Conservation (phyloP, 208 protist genomes). For the Paratrypanosoma confusum region DNA sequence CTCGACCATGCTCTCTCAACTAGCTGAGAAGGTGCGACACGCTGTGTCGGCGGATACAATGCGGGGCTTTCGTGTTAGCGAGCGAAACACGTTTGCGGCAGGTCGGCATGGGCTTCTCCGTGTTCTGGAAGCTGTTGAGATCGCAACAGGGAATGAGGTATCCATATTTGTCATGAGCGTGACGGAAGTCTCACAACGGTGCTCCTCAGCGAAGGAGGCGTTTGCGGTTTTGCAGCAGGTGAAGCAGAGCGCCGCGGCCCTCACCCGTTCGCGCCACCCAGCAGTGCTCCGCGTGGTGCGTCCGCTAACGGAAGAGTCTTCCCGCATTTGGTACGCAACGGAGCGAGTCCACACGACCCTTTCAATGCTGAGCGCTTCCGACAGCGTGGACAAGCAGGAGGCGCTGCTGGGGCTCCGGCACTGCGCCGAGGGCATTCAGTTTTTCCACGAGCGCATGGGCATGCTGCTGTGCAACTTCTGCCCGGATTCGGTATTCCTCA, state of each 20-base stretch:
- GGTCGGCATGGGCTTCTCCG: slow-evolving; percentile 26
- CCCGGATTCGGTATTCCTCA: slow-evolving; percentile 30
- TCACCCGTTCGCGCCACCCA: slow-evolving; percentile 34
- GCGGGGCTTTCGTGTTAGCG: slow-evolving; percentile 20
- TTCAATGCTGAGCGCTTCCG: slow-evolving; percentile 8
- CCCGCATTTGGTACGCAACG: slow-evolving; percentile 28
- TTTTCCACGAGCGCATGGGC: slow-evolving; percentile 36
- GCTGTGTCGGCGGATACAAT: slow-evolving; percentile 24
- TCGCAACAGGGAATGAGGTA: slow-evolving; percentile 19
- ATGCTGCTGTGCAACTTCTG: slow-evolving; percentile 39
- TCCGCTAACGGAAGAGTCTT: slow-evolving; percentile 22
- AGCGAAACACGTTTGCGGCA: slow-evolving; percentile 8
- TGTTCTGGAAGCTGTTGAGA: slow-evolving; percentile 25
- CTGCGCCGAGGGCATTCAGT: slow-evolving; percentile 32
- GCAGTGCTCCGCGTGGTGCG: slow-evolving; percentile 25
- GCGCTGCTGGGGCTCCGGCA: slow-evolving; percentile 24
- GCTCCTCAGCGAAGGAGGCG: slow-evolving; percentile 13
- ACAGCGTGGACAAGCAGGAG: slow-evolving; percentile 17
- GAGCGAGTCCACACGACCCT: slow-evolving; percentile 32
- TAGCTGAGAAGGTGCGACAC: slow-evolving; percentile 22
- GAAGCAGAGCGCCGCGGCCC: slow-evolving; percentile 14
- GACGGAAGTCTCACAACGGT: slow-evolving; percentile 19
- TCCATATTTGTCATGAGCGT: slow-evolving; percentile 31
- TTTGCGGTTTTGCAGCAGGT: slow-evolving; percentile 14
- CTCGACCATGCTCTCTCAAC: slow-evolving; percentile 27